phyloP scores from a whole-genome alignment of 352 stramenopile species.

The Phytophthora sojae region DNA sequence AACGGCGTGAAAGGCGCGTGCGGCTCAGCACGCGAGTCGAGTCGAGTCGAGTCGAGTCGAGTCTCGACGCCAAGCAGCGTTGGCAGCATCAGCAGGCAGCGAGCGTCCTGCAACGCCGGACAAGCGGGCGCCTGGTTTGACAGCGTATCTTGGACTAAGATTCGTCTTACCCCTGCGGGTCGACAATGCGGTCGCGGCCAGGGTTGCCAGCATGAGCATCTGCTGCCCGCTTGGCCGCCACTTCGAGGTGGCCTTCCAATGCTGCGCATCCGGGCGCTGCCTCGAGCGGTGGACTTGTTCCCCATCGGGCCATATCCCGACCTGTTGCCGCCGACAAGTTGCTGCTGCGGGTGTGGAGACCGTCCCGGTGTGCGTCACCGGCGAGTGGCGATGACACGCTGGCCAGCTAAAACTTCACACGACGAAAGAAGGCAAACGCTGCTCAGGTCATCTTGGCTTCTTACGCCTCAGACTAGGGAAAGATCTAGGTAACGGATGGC shows the following conservation, averaged over 20 bases:
- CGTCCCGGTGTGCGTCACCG: slow-evolving; percentile 9
- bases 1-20: too few species aligned
- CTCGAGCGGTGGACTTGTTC: too few species aligned
- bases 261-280: background rate
- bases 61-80: background rate
- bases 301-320: background rate
- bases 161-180: background rate
- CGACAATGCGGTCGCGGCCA: background rate
- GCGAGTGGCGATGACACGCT: slow-evolving; percentile 1
- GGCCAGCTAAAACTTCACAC: too few species aligned
- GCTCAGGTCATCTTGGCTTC: background rate
- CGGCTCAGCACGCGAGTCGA: too few species aligned
- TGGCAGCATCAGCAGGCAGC: background rate
- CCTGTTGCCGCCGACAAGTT: background rate
- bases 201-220: background rate
- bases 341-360: background rate
- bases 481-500: background rate
- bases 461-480: background rate
- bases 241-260: too few species aligned
- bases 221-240: background rate
- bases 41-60: too few species aligned
- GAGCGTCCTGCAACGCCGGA: background rate
- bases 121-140: background rate
- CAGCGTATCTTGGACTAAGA: background rate
- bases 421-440: background rate